These are phyloP conservation scores for Botrytis sinoallii DNA, from an alignment of 2,329 filamentous ascomycete species.

Conservation along the genomic window DNA sequence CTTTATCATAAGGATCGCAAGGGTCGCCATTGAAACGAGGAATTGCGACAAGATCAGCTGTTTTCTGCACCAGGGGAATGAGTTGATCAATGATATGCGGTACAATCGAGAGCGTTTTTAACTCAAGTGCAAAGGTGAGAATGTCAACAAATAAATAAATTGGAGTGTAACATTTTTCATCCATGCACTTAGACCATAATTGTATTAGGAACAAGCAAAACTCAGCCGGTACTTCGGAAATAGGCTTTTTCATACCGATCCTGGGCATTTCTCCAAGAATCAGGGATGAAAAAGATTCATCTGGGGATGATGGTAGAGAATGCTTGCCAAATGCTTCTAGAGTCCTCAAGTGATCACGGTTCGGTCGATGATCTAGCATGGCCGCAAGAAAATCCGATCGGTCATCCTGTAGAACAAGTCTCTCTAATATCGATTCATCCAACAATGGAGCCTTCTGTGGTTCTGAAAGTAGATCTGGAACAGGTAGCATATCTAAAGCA, in stretches of 20 bases:
- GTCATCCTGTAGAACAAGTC: slow-evolving; percentile 42
- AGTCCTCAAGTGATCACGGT: slow-evolving; percentile 54
- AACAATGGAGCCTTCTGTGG: slow-evolving; percentile 25
- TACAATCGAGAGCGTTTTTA: slow-evolving; percentile 57
- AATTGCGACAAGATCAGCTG: slow-evolving; percentile 52
- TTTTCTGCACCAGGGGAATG: slow-evolving; percentile 54
- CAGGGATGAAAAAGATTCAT: slow-evolving; percentile 61
- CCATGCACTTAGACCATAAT: slow-evolving; percentile 66
- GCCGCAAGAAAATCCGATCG: slow-evolving; percentile 41
- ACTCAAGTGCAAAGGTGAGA: slow-evolving; percentile 60
- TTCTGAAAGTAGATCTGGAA: slow-evolving; percentile 22
- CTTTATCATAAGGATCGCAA: slow-evolving; percentile 47
- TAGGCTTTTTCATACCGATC: slow-evolving; percentile 49
- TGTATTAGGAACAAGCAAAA: slow-evolving; percentile 62
- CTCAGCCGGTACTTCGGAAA: slow-evolving; percentile 54
- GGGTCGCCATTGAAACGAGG: slow-evolving; percentile 43
- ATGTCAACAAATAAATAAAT: slow-evolving; percentile 64
- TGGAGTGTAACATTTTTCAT: slow-evolving; percentile 59
- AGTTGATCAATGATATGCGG: slow-evolving; percentile 57
- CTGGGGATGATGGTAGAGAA: slow-evolving; percentile 61
- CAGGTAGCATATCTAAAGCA: slow-evolving; percentile 44
- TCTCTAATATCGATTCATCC: slow-evolving; percentile 39
- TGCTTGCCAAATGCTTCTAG: slow-evolving; percentile 67
- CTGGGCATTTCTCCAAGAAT: slow-evolving; percentile 65
- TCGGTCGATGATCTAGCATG: slow-evolving; percentile 37